Conservation (phyloP, 495 filamentous ascomycete genomes). For the Gamarada debralockiae region DNA sequence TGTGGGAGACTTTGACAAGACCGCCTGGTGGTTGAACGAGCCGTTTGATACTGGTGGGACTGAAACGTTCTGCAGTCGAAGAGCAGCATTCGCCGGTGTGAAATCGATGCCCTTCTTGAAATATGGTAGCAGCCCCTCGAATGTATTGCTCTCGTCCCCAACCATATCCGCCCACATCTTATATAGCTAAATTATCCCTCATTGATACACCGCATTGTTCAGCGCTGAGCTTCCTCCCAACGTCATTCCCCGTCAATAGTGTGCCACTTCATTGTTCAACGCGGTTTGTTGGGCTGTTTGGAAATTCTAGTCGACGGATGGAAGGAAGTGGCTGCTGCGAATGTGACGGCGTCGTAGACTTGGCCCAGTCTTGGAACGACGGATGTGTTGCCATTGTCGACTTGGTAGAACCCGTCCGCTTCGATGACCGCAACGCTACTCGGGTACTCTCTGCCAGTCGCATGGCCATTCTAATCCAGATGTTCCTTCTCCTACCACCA, state of each 20-base stretch:
- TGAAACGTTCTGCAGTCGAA: conserved; percentile 41
- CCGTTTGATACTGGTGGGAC: conserved; percentile 39
- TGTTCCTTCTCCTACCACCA: conserved; percentile 81
- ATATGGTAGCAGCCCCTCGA: conserved; percentile 46
- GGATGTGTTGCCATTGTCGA: too few species aligned
- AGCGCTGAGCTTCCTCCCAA: conserved; percentile 24
- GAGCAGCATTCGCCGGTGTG: conserved; percentile 50
- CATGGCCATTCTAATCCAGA: conserved; percentile 75
- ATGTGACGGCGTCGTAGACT: too few species aligned
- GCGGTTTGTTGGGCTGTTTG: too few species aligned
- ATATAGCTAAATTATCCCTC: conserved; percentile 39
- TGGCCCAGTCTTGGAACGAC: too few species aligned
- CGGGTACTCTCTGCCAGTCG: conserved; percentile 36
- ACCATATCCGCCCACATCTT: conserved; percentile 55
- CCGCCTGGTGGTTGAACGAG: conserved; percentile 32
- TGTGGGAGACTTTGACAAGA: conserved; percentile 48
- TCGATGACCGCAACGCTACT: too few species aligned
- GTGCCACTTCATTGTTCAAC: conserved; percentile 26
- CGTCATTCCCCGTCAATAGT: conserved; percentile 29
- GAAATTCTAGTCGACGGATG: too few species aligned
- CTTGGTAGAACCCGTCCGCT: too few species aligned
- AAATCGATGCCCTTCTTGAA: conserved; percentile 50
- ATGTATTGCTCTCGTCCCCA: conserved; percentile 51
- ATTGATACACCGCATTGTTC: conserved; percentile 25
- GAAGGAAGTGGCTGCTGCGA: too few species aligned